Evolutionary conservation across 352 stramenopile genomes (phyloP).

Genomic region (Lagenidium sp.): DNA sequence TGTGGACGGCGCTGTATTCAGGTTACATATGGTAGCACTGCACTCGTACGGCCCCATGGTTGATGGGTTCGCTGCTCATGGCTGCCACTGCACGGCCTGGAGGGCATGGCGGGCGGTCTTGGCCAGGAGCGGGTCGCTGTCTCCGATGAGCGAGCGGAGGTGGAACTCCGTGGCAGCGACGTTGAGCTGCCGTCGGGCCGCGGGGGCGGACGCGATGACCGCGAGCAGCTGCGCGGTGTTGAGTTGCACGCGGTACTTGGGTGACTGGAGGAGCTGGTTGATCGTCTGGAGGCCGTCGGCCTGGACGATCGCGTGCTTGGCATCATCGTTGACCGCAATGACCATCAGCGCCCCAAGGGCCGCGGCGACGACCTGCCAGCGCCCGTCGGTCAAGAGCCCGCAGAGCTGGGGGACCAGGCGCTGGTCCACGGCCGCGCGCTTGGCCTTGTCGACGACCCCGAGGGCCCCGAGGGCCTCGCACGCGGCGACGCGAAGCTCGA

Average conservation of each 20-base stretch:
- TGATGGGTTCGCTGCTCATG: no score
- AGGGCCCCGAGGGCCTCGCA: constrained; percentile 46
- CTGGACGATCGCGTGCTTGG: constrained; percentile 53
- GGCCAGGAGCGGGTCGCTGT: constrained; percentile 34
- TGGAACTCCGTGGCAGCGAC: constrained; percentile 39
- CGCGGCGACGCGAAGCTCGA: constrained; percentile 31
- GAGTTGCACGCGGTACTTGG: constrained; percentile 45
- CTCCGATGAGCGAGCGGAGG: constrained; percentile 27
- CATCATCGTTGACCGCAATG: constrained; percentile 51
- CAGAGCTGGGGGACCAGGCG: constrained; percentile 49
- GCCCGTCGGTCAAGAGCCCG: constrained; percentile 35
- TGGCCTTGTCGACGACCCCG: constrained; percentile 48
- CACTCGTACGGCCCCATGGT: no score
- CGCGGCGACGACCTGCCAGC: constrained; percentile 42
- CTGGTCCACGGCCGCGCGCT: constrained; percentile 39
- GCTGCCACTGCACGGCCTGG: constrained; percentile 47
- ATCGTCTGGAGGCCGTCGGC: constrained; percentile 31
- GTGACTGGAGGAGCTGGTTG: constrained; percentile 55
- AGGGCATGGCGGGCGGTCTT: constrained; percentile 48
- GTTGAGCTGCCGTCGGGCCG: constrained; percentile 35
- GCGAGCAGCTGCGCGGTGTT: constrained; percentile 59
- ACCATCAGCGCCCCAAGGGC: constrained; percentile 57
- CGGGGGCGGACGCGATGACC: constrained; percentile 45
- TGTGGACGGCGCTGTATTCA: not conserved
- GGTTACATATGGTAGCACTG: no score